Evolutionary conservation across 768 basidiomycete species (phyloP), one percentile per base, ranked within the genome.

Genomic region (Sistotremastrum niveocremeum): DNA sequence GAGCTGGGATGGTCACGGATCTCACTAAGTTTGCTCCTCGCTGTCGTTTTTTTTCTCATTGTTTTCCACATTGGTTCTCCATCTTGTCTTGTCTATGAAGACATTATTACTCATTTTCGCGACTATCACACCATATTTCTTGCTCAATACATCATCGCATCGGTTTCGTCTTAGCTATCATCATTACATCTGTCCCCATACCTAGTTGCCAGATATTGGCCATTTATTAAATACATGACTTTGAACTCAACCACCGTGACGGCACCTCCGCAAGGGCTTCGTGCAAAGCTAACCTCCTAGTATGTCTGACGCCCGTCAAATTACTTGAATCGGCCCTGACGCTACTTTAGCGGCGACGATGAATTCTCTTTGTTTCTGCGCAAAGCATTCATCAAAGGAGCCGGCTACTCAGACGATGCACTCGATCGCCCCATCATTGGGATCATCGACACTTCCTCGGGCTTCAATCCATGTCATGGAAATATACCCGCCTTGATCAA

Each of bases 1-100:
- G 35, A 76, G 74, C 51, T 76, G 73, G 73, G 73, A 76, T 50
- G 74, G 73, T 28, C 41, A 42, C 12, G 33, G 11, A 12, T 41
- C 20, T 10, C 29, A 28, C 28, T 44, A 34, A 44, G 33, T 28
- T 44, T 41, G 30, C 34, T 20, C 6, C 40, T 7, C 40, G 20
- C 20, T 20, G 20, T 20, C 20, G 20, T 20, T 20, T 20, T 20
- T 20, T 20, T 20, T 20, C 20, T 20, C 20, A 20, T 20, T 20
- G 20, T 20, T 20, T 20, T 20, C 20, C 20, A 20, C 20, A 20
- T 20, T 20, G 20, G 20, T 20, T 20, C 20, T 20, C 20, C 20
- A 20, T 20, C 20, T 20, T 20, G 20, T 20, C 20, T 20, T 20
- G 20, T 20, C 20, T 20, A 20, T 20, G 20, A 20, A 20, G 20